Conservation (phyloP, 2,329 filamentous ascomycete genomes). For the Fusarium torreyae region DNA sequence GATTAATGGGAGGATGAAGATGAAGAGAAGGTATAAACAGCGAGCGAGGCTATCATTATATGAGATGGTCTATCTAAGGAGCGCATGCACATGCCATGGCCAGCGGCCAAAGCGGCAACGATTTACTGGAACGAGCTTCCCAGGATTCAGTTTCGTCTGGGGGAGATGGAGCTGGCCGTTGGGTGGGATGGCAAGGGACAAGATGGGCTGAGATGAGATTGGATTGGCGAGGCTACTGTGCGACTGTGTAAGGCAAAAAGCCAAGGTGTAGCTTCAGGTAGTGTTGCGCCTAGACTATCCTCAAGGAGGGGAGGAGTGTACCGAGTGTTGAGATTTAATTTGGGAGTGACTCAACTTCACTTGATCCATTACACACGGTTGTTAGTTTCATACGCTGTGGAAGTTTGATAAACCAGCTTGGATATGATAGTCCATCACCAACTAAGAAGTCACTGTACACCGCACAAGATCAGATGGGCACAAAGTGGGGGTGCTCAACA, state of each 20-base stretch:
- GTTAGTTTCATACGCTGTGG: slow-evolving; percentile 21
- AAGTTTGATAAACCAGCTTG: slow-evolving; percentile 19
- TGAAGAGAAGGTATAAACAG: slow-evolving; percentile 27
- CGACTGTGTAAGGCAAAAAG: background rate
- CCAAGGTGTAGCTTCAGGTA: slow-evolving; percentile 12
- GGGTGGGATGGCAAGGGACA: slow-evolving; percentile 38
- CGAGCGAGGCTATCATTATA: slow-evolving; percentile 9
- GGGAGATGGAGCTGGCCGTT: slow-evolving; percentile 23
- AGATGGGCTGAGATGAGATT: slow-evolving; percentile 48
- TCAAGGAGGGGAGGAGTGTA: slow-evolving; percentile 10
- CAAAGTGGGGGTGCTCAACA: slow-evolving; percentile 36
- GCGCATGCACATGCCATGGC: slow-evolving; percentile 30
- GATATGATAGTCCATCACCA: slow-evolving; percentile 4
- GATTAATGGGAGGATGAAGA: slow-evolving; percentile 29
- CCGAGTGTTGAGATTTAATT: slow-evolving; percentile 6
- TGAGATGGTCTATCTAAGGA: slow-evolving; percentile 39
- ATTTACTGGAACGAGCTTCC: slow-evolving; percentile 44
- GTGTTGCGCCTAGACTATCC: slow-evolving; percentile 19
- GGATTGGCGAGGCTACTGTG: slow-evolving; percentile 39
- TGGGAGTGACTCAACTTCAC: slow-evolving; percentile 5
- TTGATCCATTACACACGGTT: slow-evolving; percentile 31
- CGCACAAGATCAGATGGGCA: slow-evolving; percentile 15
- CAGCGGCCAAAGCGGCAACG: slow-evolving; percentile 42
- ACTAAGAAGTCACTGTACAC: background rate
- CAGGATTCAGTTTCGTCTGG: slow-evolving; percentile 18